Conservation (phyloP, 148 eudicot genomes). For the Rhododendron mucronatum region DNA sequence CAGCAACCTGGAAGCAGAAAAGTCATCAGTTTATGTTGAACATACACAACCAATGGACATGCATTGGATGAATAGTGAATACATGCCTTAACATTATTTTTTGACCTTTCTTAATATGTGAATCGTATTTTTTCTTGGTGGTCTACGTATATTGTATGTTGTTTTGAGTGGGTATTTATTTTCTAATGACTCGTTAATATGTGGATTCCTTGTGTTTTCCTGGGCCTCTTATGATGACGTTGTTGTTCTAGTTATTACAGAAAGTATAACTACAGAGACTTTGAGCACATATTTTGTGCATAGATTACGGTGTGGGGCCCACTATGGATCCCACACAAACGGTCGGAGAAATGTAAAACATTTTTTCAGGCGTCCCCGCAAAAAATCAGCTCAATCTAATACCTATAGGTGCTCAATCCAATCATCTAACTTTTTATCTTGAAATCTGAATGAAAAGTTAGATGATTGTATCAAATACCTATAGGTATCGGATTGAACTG, state of each 20-base stretch:
- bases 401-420: no score
- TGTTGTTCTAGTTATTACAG: neutral
- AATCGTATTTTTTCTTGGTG: neutral
- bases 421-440: no score
- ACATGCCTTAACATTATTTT: neutral
- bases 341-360: no score
- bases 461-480: no score
- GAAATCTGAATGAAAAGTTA: no score
- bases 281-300: no score
- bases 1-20: neutral
- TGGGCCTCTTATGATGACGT: neutral
- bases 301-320: no score
- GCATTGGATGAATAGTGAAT: neutral
- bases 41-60: neutral
- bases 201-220: neutral
- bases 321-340: no score
- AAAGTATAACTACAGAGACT: no score
- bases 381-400: no score
- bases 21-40: neutral
- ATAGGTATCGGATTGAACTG: no score
- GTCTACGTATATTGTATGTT: neutral
- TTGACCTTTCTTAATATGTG: neutral
- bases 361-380: no score
- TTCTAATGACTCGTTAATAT: neutral
- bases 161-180: neutral